These are phyloP conservation scores for Xylaria cubensis DNA, from an alignment of 495 filamentous ascomycete species.

Conservation along the genomic window DNA sequence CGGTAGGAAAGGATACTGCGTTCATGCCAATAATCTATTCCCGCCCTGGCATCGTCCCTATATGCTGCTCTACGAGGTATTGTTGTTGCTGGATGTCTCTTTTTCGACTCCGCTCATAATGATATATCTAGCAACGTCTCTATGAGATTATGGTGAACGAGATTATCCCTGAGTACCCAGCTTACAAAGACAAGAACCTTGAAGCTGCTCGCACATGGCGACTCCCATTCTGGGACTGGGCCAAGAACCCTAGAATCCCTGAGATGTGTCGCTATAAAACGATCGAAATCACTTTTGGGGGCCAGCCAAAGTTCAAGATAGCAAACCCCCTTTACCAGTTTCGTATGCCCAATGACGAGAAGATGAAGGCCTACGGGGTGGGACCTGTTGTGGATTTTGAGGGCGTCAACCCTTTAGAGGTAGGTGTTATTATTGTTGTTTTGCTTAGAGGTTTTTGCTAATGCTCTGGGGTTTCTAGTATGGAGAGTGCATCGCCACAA, in stretches of 20 bases:
- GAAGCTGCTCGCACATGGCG: slow-evolving; percentile 56
- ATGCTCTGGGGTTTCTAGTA: slow-evolving; percentile 1
- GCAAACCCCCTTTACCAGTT: slow-evolving; percentile 50
- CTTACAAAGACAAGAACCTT: slow-evolving; percentile 39
- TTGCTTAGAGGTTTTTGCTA: background rate
- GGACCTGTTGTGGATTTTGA: slow-evolving; percentile 8
- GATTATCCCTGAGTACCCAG: slow-evolving; percentile 37
- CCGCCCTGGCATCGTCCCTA: slow-evolving; percentile 58
- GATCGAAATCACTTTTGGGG: slow-evolving; percentile 45
- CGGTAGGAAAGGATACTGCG: slow-evolving; percentile 43
- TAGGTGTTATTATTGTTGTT: background rate
- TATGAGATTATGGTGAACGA: slow-evolving; percentile 35
- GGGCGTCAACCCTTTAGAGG: slow-evolving; percentile 2
- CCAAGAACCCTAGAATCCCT: slow-evolving; percentile 47
- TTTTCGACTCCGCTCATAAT: slow-evolving; percentile 12
- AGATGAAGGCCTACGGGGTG: slow-evolving; percentile 18
- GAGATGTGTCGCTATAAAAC: slow-evolving; percentile 34
- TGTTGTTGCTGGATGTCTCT: background rate
- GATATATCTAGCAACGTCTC: slow-evolving; percentile 36
- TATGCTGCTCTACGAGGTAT: slow-evolving; percentile 50
- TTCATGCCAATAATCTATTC: slow-evolving; percentile 45
- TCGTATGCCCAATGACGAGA: slow-evolving; percentile 22
- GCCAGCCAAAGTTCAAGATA: slow-evolving; percentile 37
- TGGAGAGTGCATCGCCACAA: slow-evolving; percentile 20
- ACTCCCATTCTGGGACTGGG: slow-evolving; percentile 67